Base-by-base conservation (phyloP, 805 yeast genomes). In the Saccharomycopsis guyanensis region DNA sequence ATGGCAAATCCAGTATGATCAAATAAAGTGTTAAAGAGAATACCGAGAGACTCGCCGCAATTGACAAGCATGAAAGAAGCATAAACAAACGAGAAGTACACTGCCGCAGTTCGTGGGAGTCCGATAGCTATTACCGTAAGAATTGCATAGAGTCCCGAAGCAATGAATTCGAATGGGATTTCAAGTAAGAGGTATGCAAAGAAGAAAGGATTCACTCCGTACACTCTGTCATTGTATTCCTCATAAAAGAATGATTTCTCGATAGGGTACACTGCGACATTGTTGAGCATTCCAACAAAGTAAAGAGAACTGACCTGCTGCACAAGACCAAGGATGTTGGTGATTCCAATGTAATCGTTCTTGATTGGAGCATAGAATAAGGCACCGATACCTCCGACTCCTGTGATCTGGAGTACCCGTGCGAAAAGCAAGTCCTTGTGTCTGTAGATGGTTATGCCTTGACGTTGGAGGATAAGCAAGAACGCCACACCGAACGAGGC, bases 41-140 rank as follows among this genome's bases (percentile, higher is more conserved):
- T 83, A 0, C 96, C 96, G 27, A 87, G 66, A 4, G 91, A 80
- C 59, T 87, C 96, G 31, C 96, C 96, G 50, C 88, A 79, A 52
- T 80, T 77, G 15, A 80, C 73, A 20, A 78, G 71, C 22, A 73
- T 64, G 47, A 77, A 65, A 0, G 78, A 55, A 23, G 76, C 69
- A 53, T 78, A 76, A 18, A 77, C 71, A 55, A 80, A 66, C 0
- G 80, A 71, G 55, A 88, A 86, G 56, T 74, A 87, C 69, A 82
- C 75, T 1, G 68, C 75, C 0, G 80, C 73, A 1, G 78, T 77
- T 40, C 86, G 64, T 16, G 88, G 89, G 29, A 87, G 61, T 0
- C 95, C 95, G 50, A 82, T 69, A 1, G 73, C 88, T 55, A 86
- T 69, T 3, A 82, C 85, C 50, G 79, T 66, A 53, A 87, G 70